Percentiles rank a stretch among this genome's conserved stretches.
Evolutionary conservation across 805 yeast genomes (phyloP).

Genomic region (Zygosaccharomyces kombuchaensis): DNA sequence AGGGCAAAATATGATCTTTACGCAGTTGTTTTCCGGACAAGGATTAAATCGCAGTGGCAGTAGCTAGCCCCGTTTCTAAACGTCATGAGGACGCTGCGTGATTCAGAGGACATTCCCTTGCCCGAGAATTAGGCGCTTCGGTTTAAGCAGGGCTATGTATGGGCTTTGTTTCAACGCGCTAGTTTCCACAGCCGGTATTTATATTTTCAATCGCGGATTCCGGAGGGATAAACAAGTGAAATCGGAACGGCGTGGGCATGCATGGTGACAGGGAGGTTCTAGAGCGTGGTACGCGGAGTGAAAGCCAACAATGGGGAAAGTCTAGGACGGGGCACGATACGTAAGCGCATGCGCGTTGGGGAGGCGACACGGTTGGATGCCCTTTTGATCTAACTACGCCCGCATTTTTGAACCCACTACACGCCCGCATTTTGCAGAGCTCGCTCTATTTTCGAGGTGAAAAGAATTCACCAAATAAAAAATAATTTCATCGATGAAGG

Average conservation of each 20-base stretch:
- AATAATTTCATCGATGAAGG: neutral
- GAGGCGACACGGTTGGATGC: too few relatives aligned
- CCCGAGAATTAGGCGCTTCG: neutral
- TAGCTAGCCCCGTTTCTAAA: neutral
- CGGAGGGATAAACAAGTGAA: neutral
- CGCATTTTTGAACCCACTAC: neutral
- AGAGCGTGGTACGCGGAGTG: neutral
- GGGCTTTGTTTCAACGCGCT: constrained; percentile 1
- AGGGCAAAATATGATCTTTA: neutral
- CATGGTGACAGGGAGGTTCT: neutral
- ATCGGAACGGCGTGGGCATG: neutral
- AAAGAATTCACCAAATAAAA: too few relatives aligned
- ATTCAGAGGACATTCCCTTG: neutral
- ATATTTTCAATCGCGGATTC: neutral
- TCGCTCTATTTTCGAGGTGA: too few relatives aligned
- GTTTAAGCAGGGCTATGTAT: neutral
- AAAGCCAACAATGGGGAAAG: neutral
- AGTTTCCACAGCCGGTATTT: neutral
- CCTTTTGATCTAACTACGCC: too few relatives aligned
- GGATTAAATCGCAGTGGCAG: neutral
- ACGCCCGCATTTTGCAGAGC: too few relatives aligned
- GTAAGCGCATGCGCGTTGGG: too few relatives aligned
- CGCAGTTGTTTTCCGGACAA: neutral
- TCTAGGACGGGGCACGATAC: neutral
- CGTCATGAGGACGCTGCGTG: neutral